A percentile compares a stretch with the other conserved stretches of the same genome.
Evolutionary conservation across 305 asterid genomes (phyloP).

Genomic region (Salvia sclarea): DNA sequence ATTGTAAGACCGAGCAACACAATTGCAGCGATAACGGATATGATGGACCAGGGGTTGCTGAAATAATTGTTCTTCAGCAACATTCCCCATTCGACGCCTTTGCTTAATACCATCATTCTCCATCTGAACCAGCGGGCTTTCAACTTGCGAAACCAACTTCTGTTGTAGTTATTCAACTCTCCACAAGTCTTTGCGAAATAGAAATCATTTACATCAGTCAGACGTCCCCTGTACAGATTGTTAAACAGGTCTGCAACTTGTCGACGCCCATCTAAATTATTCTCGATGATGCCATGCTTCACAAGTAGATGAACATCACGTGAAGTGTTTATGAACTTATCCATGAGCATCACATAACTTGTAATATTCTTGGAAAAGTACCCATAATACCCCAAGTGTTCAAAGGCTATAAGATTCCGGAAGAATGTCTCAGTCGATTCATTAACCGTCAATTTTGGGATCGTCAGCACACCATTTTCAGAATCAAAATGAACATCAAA

Average conservation of each 20-base stretch:
- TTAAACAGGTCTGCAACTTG: conserved; percentile 34
- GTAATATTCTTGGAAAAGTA: conserved; percentile 25
- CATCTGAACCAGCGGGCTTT: conserved; percentile 12
- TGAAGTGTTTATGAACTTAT: conserved; percentile 31
- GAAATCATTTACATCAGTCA: conserved; percentile 22
- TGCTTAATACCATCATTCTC: too few relatives aligned
- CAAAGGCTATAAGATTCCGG: conserved; percentile 30
- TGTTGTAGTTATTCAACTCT: conserved; percentile 29
- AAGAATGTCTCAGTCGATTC: conserved; percentile 34
- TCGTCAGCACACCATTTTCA: conserved; percentile 11
- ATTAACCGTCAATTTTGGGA: conserved; percentile 30
- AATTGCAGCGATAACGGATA: conserved; percentile 31
- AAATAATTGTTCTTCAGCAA: conserved; percentile 28
- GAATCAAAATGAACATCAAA: conserved; percentile 20
- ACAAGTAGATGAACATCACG: conserved; percentile 34
- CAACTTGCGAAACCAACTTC: conserved; percentile 15
- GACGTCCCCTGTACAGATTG: conserved; percentile 30
- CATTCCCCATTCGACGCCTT: too few relatives aligned
- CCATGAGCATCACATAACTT: conserved; percentile 35
- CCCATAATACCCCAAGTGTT: conserved; percentile 17
- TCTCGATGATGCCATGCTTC: conserved; percentile 19
- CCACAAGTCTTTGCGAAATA: conserved; percentile 14
- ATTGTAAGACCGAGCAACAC: conserved; percentile 33
- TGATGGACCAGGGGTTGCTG: conserved; percentile 38
- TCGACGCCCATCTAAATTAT: background rate